Evolutionary conservation across 805 yeast species (phyloP).

Genomic region (Grigorovia transvaalensis): DNA sequence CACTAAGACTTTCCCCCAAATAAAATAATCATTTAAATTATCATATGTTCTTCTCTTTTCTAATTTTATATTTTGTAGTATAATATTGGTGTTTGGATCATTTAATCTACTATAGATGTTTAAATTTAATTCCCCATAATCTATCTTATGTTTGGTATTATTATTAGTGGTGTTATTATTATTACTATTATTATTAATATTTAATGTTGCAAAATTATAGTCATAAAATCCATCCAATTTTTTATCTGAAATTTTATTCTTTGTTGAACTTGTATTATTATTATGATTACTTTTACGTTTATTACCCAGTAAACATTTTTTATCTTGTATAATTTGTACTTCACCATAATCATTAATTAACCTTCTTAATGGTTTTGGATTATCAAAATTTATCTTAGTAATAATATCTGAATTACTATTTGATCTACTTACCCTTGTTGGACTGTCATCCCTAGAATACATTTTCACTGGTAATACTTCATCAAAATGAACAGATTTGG

Average conservation of each 20-base stretch:
- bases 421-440: conserved; percentile 45
- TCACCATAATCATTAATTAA: conserved; percentile 1
- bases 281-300: neutral
- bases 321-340: neutral
- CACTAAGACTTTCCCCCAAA: conserved; percentile 67
- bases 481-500: conserved; percentile 76
- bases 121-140: conserved; percentile 13
- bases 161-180: conserved; percentile 7
- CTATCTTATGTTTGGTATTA: neutral
- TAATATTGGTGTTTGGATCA: conserved; percentile 10
- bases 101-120: conserved; percentile 15
- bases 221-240: conserved; percentile 20
- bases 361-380: conserved; percentile 5
- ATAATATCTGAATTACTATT: conserved; percentile 1
- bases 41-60: conserved; percentile 4
- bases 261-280: neutral
- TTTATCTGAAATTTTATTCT: conserved; percentile 6
- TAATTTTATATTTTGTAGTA: conserved; percentile 16
- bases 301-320: neutral
- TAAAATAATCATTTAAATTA: conserved; percentile 4
- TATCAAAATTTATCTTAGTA: conserved; percentile 7
- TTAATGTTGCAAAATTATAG: conserved; percentile 20
- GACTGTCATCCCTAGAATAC: conserved; percentile 63
- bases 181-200: conserved; percentile 9
- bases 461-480: conserved; percentile 57